Percentiles rank a stretch among this genome's conserved stretches.
Evolutionary conservation across 345 rosid genomes (phyloP).

Genomic region (Barbarea vulgaris): DNA sequence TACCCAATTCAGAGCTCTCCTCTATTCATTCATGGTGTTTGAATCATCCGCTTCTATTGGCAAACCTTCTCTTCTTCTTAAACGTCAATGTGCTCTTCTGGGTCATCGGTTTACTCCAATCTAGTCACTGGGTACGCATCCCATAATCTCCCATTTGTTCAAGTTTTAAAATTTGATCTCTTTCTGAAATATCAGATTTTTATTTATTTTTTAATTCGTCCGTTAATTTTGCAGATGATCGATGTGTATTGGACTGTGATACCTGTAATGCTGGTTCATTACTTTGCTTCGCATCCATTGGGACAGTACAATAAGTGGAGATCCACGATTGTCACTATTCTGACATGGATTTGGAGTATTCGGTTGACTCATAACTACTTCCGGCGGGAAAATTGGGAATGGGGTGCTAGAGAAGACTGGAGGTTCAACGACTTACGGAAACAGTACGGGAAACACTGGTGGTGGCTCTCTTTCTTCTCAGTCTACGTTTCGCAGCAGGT

Average conservation of each 20-base stretch:
- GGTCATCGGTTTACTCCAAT: conserved; percentile 69
- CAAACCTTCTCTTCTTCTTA: conserved; percentile 81
- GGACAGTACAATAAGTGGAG: conserved; percentile 63
- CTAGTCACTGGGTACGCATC: conserved; percentile 80
- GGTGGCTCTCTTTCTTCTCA: conserved; percentile 93
- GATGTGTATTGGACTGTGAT: conserved; percentile 95
- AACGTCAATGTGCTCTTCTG: conserved; percentile 94
- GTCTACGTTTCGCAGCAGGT: conserved; percentile 95
- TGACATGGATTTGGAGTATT: conserved; percentile 84
- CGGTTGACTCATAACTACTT: conserved; percentile 88
- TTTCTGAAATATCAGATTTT: neutral
- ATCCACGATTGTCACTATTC: conserved; percentile 56
- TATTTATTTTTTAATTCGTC: neutral
- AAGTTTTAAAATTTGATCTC: conserved; percentile 6
- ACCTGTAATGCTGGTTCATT: conserved; percentile 79
- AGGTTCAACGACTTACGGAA: conserved; percentile 77
- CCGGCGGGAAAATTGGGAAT: conserved; percentile 95
- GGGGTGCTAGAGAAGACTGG: conserved; percentile 99
- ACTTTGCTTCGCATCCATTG: conserved; percentile 74
- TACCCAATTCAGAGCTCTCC: conserved; percentile 33
- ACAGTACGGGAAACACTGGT: conserved; percentile 88
- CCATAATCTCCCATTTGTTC: neutral
- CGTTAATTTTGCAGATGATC: conserved; percentile 63
- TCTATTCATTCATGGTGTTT: conserved; percentile 71
- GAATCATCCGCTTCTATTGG: conserved; percentile 75